Percentiles rank a stretch among this genome's conserved stretches.
These are phyloP conservation scores for Annulohypoxylon moriforme DNA, from an alignment of 495 filamentous ascomycete genomes.

Conservation along the genomic window DNA sequence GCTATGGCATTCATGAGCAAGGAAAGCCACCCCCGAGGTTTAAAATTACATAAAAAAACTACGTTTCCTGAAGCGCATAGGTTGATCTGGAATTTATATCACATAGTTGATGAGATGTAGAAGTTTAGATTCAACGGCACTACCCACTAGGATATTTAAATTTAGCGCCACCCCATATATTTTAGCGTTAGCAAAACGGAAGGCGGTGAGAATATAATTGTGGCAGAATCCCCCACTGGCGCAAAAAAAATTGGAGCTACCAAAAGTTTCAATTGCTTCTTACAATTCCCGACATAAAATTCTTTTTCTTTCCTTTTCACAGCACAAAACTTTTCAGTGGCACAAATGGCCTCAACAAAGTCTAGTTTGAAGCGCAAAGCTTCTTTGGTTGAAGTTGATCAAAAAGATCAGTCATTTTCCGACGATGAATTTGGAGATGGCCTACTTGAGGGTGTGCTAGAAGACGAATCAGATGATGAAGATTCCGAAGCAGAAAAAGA, in stretches of 20 bases:
- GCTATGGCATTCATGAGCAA: background rate
- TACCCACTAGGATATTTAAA: no score
- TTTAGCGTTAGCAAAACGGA: no score
- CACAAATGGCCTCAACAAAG: conserved; percentile 54
- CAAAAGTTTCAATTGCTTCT: conserved; percentile 5
- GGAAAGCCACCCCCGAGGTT: background rate
- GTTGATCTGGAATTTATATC: no score
- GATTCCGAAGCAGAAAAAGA: conserved; percentile 57
- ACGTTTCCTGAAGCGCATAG: no score
- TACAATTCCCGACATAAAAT: conserved; percentile 10
- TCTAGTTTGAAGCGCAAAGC: conserved; percentile 59
- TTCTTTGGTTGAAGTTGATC: conserved; percentile 49
- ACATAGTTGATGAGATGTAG: no score
- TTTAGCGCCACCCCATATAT: no score
- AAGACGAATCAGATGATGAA: conserved; percentile 58
- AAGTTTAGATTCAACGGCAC: no score
- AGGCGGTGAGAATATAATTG: conserved; percentile 27
- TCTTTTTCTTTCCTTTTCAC: background rate
- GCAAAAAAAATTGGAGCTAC: conserved; percentile 34
- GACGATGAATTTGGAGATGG: conserved; percentile 74
- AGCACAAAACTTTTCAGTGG: conserved; percentile 10
- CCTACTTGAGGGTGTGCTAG: conserved; percentile 72
- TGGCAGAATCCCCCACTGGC: conserved; percentile 39
- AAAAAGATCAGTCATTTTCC: conserved; percentile 57
- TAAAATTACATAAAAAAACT: no score